phyloP scores from a whole-genome alignment of 768 basidiomycete species.

The Galerina marginata region DNA sequence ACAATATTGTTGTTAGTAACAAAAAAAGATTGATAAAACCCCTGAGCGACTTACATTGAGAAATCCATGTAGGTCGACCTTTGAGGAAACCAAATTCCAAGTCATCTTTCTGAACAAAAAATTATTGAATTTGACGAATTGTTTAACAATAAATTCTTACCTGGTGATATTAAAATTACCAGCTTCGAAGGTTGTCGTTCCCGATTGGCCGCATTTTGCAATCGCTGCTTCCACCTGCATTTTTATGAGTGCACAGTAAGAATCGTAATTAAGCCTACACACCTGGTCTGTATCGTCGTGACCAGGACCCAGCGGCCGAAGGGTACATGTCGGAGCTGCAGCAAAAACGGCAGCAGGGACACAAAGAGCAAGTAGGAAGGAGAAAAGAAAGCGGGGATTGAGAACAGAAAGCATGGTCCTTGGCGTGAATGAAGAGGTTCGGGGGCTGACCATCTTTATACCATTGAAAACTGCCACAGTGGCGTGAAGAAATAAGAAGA shows the following conservation, averaged over 20 bases:
- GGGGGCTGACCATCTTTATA: too few relatives aligned
- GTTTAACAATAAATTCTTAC: conserved; percentile 26
- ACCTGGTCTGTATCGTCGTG: conserved; percentile 47
- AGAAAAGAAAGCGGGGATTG: not conserved
- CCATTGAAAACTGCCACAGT: too few relatives aligned
- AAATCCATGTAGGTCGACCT: conserved; percentile 50
- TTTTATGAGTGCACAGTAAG: not conserved
- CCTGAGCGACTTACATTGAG: conserved; percentile 39
- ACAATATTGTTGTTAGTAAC: not conserved
- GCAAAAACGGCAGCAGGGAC: not conserved
- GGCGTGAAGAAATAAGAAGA: too few relatives aligned
- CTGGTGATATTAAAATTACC: conserved; percentile 59
- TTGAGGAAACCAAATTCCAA: conserved; percentile 51
- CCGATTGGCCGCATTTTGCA: conserved; percentile 50
- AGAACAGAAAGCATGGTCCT: not conserved
- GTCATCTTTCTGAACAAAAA: conserved; percentile 50
- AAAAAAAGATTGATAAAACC: not conserved
- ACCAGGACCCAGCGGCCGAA: conserved; percentile 42
- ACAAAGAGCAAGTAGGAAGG: not conserved
- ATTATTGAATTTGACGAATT: not conserved
- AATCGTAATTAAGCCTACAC: not conserved
- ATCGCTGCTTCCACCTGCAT: conserved; percentile 54
- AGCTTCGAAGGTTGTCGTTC: conserved; percentile 47
- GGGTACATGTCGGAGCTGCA: conserved; percentile 21
- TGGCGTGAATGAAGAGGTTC: too few relatives aligned